Conservation (phyloP, 108 stramenopile genomes). For the Skeletonema marinoi region DNA sequence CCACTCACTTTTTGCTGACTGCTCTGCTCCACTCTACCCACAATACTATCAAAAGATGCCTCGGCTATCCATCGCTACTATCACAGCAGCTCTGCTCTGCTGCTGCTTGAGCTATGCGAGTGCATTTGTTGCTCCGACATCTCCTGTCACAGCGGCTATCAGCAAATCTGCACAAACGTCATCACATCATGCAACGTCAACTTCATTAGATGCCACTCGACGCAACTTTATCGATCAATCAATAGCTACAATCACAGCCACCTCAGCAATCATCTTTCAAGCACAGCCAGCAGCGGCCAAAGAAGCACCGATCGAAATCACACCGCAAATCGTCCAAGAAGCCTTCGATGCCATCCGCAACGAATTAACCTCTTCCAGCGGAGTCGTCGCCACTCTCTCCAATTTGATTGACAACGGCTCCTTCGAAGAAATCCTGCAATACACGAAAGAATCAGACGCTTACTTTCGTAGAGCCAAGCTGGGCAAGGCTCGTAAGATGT, state of each 20-base stretch:
- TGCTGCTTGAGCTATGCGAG: background rate
- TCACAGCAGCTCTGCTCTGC: background rate
- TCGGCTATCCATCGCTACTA: background rate
- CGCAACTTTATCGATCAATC: background rate
- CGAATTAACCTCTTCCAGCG: constrained; percentile 57
- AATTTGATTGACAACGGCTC: constrained; percentile 50
- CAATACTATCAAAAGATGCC: background rate
- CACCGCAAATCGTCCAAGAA: constrained; percentile 40
- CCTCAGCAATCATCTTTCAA: background rate
- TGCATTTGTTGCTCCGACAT: background rate
- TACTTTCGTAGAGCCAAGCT: constrained; percentile 75
- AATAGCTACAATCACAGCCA: background rate
- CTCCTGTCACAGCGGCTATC: background rate
- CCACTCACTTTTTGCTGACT: too few relatives aligned
- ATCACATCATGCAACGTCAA: background rate
- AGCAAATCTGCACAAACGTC: background rate
- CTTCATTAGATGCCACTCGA: background rate
- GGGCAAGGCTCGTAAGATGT: constrained; percentile 69
- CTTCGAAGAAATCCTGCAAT: constrained; percentile 67
- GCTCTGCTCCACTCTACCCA: too few relatives aligned
- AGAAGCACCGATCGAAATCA: constrained; percentile 31
- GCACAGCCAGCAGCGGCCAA: constrained; percentile 37
- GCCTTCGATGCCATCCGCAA: constrained; percentile 59
- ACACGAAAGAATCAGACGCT: constrained; percentile 79
- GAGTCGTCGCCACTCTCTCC: constrained; percentile 64